These are phyloP conservation scores for Rosa hybrid DNA, from an alignment of 331 rosid species.

Conservation along the genomic window DNA sequence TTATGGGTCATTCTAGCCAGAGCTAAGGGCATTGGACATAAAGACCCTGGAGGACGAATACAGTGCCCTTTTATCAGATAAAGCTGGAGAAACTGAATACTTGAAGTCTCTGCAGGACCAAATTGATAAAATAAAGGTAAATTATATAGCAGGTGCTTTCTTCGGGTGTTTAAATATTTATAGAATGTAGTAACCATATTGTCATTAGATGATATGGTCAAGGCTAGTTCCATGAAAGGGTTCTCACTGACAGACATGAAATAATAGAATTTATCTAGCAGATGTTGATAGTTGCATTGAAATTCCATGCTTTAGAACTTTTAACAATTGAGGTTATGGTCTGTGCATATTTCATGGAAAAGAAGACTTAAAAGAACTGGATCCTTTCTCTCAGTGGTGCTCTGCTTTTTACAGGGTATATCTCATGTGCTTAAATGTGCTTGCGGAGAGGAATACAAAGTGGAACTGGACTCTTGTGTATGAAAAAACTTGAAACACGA, in stretches of 20 bases:
- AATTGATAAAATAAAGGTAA: slow-evolving; percentile 70
- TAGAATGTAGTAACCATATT: not conserved
- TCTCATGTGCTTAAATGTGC: slow-evolving; percentile 65
- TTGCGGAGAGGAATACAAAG: slow-evolving; percentile 74
- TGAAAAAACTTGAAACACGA: slow-evolving; percentile 27
- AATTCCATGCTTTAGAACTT: slow-evolving; percentile 13
- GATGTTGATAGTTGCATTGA: not conserved
- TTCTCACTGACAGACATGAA: not conserved
- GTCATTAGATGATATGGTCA: slow-evolving; percentile 2
- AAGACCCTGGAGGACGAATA: slow-evolving; percentile 69
- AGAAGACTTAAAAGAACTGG: slow-evolving; percentile 5
- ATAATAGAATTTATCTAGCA: not conserved
- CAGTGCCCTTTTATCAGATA: slow-evolving; percentile 62
- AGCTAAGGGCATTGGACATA: slow-evolving; percentile 55
- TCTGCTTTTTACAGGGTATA: slow-evolving; percentile 55
- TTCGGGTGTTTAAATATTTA: not conserved
- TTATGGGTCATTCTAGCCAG: slow-evolving; percentile 53
- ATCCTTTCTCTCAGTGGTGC: slow-evolving; percentile 26
- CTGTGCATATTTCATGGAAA: slow-evolving; percentile 1
- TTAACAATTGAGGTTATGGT: slow-evolving; percentile 18
- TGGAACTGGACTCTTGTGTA: slow-evolving; percentile 40
- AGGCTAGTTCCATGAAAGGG: not conserved
- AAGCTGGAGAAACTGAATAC: slow-evolving; percentile 70
- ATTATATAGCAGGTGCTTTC: slow-evolving; percentile 9
- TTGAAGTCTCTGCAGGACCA: slow-evolving; percentile 64